These are phyloP conservation scores for Condylostoma magnum DNA, from an alignment of 169 alveolate genomes.

Conservation along the genomic window DNA sequence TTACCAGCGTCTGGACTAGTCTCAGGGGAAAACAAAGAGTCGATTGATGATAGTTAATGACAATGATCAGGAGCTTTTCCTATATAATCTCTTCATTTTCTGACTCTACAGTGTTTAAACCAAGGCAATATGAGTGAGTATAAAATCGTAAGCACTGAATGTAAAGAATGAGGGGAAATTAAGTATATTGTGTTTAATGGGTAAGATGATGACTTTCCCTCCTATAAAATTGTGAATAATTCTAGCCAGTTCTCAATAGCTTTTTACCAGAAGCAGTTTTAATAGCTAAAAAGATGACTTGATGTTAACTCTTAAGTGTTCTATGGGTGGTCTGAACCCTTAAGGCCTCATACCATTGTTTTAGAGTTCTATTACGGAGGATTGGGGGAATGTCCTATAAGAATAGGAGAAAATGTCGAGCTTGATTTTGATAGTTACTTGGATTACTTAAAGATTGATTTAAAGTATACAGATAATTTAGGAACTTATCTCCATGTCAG, in stretches of 20 bases:
- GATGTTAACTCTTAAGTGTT: not conserved
- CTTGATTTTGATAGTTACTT: not conserved
- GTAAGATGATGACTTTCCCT: not conserved
- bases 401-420: not conserved
- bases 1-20: too few species aligned
- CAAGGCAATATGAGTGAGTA: not conserved
- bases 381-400: not conserved
- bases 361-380: not conserved
- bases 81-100: not conserved
- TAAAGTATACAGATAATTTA: too few species aligned
- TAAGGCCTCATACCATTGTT: not conserved
- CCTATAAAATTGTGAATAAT: constrained; percentile 1
- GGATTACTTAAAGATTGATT: too few species aligned
- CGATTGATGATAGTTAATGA: constrained; percentile 7
- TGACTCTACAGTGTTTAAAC: not conserved
- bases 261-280: constrained; percentile 1
- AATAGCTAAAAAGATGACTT: not conserved
- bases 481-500: too few species aligned
- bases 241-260: not conserved
- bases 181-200: constrained; percentile 1
- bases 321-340: constrained; percentile 8
- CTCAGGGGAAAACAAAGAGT: too few species aligned
- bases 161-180: not conserved
- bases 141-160: not conserved
- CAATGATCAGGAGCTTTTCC: constrained; percentile 6